Percentiles rank a stretch among this genome's conserved stretches.
Conservation (phyloP, 805 yeast genomes). For the Wickerhamiella galacta region DNA sequence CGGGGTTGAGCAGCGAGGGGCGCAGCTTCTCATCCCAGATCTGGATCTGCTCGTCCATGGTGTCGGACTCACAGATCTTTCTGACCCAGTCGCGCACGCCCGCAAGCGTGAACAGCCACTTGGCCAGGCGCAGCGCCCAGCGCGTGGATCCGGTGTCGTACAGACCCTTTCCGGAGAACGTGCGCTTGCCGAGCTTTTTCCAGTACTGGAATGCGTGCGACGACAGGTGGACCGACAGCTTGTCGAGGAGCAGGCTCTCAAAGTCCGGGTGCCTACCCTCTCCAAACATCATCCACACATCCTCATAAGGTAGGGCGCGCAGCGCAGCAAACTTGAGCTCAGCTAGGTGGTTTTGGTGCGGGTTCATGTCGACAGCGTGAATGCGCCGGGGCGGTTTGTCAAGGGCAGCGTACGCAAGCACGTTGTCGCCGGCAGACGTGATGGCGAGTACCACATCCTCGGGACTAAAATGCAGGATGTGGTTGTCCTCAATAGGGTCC, state of each 20-base stretch:
- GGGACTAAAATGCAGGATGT: conserved; percentile 40
- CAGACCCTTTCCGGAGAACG: conserved; percentile 50
- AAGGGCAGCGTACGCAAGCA: conserved; percentile 54
- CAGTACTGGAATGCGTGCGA: conserved; percentile 72
- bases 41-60: conserved; percentile 42
- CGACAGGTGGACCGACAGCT: conserved; percentile 53
- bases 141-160: conserved; percentile 67
- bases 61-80: conserved; percentile 37
- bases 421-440: conserved; percentile 76
- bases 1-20: conserved; percentile 55
- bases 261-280: conserved; percentile 46
- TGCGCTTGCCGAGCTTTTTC: conserved; percentile 43
- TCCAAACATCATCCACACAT: conserved; percentile 64
- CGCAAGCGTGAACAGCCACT: conserved; percentile 37
- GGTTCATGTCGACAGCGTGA: conserved; percentile 76
- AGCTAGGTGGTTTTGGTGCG: conserved; percentile 63
- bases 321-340: conserved; percentile 65
- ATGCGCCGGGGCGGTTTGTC: conserved; percentile 59
- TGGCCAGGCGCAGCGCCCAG: conserved; percentile 66
- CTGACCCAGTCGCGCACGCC: conserved; percentile 34
- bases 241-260: conserved; percentile 33
- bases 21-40: conserved; percentile 49
- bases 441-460: conserved; percentile 66
- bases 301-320: conserved; percentile 36
- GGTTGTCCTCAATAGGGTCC: conserved; percentile 68